Evolutionary conservation across 2,329 filamentous ascomycete species (phyloP), one percentile per base, ranked within the genome.

Genomic region (Cadophora gregata): DNA sequence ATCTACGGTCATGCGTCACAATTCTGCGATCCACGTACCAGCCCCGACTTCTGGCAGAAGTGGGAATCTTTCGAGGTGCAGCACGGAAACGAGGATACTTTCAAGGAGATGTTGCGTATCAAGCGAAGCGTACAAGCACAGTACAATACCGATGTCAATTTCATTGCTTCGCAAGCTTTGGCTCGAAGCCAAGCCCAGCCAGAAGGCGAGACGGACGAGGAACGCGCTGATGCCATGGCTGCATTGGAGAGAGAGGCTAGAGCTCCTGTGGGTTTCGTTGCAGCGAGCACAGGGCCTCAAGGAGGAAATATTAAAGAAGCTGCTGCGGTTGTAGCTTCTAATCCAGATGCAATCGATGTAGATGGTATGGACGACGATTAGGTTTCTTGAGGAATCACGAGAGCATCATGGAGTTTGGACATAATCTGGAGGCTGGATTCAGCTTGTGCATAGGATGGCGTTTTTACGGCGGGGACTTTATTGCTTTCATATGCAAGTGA

Each of bases 101-200:
- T 96, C 85, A 97, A 97, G 82, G 96, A 99, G 78, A 99, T 99
- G 96, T 84, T 98, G 69, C 90, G 96, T 33, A 93, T 99, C 83
- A 99, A 98, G 85, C 86, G 96, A 77, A 97, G 93, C 79, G 96
- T 99, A 14, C 93, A 97, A 79, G 95, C 96, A 62, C 61, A 97
- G 81, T 99, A 96, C 84, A 98, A 98, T 77, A 99, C 96, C 53
- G 96, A 99, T 76, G 95, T 99, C 83, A 97, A 94, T 78, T 99
- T 97, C 77, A 97, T 99, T 79, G 96, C 96, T 10, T 96, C 93
- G 5, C 96, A 99, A 79, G 96, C 96, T 29, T 84, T 99, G 72
- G 93, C 93, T 25, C 88, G 93, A 69, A 89, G 88, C 70, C 91
- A 96, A 45, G 77, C 86, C 10, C 60, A 62, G 19, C 60, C 53